Evolutionary conservation across 2,329 filamentous ascomycete species (phyloP).

Genomic region (Meredithiella fracta): DNA sequence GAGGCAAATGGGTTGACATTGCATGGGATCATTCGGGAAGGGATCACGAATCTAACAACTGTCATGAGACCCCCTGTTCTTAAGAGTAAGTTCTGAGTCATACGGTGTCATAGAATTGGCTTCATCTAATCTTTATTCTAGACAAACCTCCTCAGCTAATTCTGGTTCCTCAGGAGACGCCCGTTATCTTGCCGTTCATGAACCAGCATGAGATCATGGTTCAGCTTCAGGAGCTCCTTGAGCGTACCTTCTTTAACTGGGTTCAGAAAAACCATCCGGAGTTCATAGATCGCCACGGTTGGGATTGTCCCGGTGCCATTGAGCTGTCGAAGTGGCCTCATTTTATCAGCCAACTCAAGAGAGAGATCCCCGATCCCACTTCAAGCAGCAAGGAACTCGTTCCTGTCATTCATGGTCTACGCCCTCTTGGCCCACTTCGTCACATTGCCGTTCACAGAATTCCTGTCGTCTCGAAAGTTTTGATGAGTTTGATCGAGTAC

Average conservation of each 20-base stretch:
- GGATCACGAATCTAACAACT: conserved; percentile 1
- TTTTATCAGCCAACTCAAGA: background rate
- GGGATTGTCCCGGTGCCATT: conserved; percentile 8
- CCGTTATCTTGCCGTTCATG: conserved; percentile 5
- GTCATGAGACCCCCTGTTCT: background rate
- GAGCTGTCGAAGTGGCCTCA: conserved; percentile 10
- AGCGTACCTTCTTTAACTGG: conserved; percentile 7
- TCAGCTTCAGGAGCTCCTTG: conserved; percentile 2
- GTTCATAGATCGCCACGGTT: background rate
- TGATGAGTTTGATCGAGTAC: conserved; percentile 1
- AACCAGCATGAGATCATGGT: conserved; percentile 11
- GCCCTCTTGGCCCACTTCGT: conserved; percentile 7
- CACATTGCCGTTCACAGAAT: conserved; percentile 12
- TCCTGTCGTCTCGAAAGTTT: conserved; percentile 2
- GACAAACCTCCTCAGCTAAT: conserved; percentile 5
- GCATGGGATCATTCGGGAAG: background rate
- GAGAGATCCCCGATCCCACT: conserved; percentile 5
- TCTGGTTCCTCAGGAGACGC: background rate
- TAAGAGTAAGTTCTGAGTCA: background rate
- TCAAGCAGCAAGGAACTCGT: background rate
- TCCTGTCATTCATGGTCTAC: conserved; percentile 1
- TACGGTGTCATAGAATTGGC: background rate
- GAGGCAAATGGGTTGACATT: background rate
- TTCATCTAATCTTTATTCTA: background rate
- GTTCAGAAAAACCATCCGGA: conserved; percentile 4